Percentiles rank a stretch among this genome's conserved stretches.
Conservation (phyloP, 441 rosid species). For the Gossypium gossypioides region DNA sequence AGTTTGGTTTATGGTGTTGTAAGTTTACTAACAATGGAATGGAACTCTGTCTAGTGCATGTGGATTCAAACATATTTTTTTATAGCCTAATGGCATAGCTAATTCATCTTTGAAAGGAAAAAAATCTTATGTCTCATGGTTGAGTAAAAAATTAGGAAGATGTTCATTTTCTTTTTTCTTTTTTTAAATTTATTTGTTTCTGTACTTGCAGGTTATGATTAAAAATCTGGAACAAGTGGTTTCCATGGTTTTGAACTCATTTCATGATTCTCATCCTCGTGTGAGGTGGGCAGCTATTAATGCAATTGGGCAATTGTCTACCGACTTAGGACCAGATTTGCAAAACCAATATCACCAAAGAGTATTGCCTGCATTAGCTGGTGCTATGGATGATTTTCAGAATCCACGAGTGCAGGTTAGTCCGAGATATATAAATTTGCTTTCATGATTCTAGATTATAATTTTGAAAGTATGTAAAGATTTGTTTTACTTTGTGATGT, state of each 20-base stretch:
- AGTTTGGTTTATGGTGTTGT: neutral
- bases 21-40: neutral
- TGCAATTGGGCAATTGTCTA: constrained; percentile 83
- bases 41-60: neutral
- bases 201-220: constrained; percentile 50
- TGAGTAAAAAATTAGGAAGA: neutral
- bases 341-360: constrained; percentile 73
- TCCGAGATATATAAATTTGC: neutral
- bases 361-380: constrained; percentile 73
- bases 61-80: neutral
- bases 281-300: constrained; percentile 91
- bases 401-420: constrained; percentile 88
- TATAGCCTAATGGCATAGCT: constrained; percentile 16
- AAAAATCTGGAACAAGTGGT: constrained; percentile 73
- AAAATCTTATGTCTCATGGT: neutral
- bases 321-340: constrained; percentile 94
- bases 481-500: constrained; percentile 1
- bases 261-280: constrained; percentile 77
- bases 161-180: neutral
- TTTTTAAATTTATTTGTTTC: constrained; percentile 4
- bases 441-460: constrained; percentile 1
- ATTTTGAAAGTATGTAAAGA: neutral
- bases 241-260: constrained; percentile 68
- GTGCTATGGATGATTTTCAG: constrained; percentile 86
- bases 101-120: neutral